A percentile compares a stretch with the other conserved stretches of the same genome.
Conservation (phyloP, 108 stramenopile species). For the Nitzschia putrida region DNA sequence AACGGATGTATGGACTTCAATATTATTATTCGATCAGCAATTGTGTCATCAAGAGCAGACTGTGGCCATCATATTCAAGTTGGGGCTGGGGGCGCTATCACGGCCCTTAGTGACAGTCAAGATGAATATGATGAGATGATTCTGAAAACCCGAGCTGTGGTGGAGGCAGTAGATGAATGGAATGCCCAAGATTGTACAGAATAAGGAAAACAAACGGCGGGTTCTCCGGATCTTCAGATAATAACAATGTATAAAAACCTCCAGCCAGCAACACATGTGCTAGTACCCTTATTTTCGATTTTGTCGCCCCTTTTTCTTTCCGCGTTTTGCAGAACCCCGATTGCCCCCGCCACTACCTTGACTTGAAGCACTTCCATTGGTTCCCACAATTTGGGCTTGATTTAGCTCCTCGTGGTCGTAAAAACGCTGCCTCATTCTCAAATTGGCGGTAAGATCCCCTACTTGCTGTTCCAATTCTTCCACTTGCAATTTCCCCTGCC, state of each 20-base stretch:
- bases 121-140: conserved; percentile 95
- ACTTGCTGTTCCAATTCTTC: conserved; percentile 86
- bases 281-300: conserved; percentile 27
- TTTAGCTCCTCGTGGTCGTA: conserved; percentile 64
- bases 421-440: conserved; percentile 70
- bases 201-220: too few relatives aligned
- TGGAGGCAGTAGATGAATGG: conserved; percentile 69
- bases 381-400: conserved; percentile 67
- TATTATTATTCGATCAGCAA: conserved; percentile 93
- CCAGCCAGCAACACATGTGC: too few relatives aligned
- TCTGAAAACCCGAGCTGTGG: conserved; percentile 83
- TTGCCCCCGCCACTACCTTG: conserved; percentile 13
- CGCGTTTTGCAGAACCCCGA: conserved; percentile 15
- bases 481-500: conserved; percentile 47
- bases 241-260: too few relatives aligned
- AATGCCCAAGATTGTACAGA: not conserved
- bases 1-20: conserved; percentile 91
- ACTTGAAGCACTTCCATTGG: conserved; percentile 35
- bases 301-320: conserved; percentile 54
- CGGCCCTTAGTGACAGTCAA: conserved; percentile 82
- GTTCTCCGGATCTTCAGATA: too few relatives aligned
- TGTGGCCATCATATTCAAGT: conserved; percentile 67
- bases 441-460: conserved; percentile 77
- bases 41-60: conserved; percentile 61
- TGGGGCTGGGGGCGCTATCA: conserved; percentile 95